Percentiles rank a stretch among this genome's conserved stretches.
These are phyloP conservation scores for Fraxinus xanthoxyloides DNA, from an alignment of 305 asterid genomes.

Conservation along the genomic window DNA sequence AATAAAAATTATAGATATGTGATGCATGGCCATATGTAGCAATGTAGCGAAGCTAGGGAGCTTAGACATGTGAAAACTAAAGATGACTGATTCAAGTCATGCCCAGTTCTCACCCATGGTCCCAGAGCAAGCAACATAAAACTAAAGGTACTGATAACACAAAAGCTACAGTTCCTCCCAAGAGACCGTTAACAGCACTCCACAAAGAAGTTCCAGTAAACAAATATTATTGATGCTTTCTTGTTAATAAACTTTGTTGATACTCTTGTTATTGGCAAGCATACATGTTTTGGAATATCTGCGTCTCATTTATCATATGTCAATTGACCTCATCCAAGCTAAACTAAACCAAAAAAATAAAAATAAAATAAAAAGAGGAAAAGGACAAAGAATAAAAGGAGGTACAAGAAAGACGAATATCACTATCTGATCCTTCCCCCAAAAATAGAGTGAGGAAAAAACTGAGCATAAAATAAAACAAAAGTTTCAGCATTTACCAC, in stretches of 20 bases:
- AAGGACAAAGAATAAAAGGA: not conserved
- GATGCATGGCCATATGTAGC: not conserved
- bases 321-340: not conserved
- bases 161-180: not conserved
- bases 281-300: not conserved
- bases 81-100: not conserved
- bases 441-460: slow-evolving; percentile 5
- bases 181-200: not conserved
- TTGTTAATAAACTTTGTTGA: not conserved
- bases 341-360: not conserved
- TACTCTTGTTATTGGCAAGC: not conserved
- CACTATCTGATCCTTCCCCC: slow-evolving; percentile 13
- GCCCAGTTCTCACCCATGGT: not conserved
- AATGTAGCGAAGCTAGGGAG: not conserved
- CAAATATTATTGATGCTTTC: not conserved
- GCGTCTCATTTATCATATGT: not conserved
- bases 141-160: not conserved
- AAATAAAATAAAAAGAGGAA: not conserved
- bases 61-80: not conserved
- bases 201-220: not conserved
- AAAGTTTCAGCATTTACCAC: not conserved
- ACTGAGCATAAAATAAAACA: not conserved
- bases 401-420: not conserved
- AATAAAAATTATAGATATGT: not conserved
- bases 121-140: not conserved